These are phyloP conservation scores for Neospora caninum DNA, from an alignment of 169 alveolate species.

Conservation along the genomic window DNA sequence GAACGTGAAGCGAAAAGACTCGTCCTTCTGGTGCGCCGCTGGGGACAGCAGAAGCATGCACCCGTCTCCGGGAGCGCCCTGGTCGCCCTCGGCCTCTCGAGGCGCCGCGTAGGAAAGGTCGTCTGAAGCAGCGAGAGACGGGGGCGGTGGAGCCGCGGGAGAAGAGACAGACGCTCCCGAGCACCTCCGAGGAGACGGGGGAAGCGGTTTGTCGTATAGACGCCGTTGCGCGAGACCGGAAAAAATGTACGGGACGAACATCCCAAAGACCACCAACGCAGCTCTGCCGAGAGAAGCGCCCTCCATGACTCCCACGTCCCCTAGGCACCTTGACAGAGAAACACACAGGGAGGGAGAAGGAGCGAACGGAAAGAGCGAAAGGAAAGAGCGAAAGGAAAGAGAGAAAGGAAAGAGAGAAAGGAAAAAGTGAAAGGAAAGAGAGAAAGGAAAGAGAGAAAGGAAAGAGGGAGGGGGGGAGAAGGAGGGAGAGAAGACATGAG, in stretches of 20 bases:
- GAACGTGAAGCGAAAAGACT: neutral
- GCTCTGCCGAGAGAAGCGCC: neutral
- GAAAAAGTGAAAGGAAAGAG: neutral
- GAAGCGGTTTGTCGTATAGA: neutral
- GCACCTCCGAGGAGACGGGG: neutral
- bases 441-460: neutral
- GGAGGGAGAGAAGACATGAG: neutral
- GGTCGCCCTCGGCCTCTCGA: neutral
- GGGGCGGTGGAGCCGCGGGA: neutral
- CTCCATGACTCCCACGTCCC: too few relatives aligned
- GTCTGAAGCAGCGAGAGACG: neutral
- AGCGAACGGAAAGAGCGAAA: neutral
- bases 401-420: neutral
- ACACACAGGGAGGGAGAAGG: too few relatives aligned
- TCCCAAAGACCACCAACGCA: neutral
- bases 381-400: neutral
- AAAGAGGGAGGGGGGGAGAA: neutral
- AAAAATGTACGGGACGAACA: constrained; percentile 4
- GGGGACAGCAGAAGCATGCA: too few relatives aligned
- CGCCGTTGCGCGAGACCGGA: constrained; percentile 10
- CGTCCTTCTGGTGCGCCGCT: neutral
- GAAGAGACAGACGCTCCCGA: neutral
- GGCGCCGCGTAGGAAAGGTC: neutral
- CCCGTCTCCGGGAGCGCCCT: neutral
- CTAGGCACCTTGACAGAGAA: too few relatives aligned